Evolutionary conservation across 2,329 filamentous ascomycete species (phyloP).

Genomic region (Aspergillus sp.): DNA sequence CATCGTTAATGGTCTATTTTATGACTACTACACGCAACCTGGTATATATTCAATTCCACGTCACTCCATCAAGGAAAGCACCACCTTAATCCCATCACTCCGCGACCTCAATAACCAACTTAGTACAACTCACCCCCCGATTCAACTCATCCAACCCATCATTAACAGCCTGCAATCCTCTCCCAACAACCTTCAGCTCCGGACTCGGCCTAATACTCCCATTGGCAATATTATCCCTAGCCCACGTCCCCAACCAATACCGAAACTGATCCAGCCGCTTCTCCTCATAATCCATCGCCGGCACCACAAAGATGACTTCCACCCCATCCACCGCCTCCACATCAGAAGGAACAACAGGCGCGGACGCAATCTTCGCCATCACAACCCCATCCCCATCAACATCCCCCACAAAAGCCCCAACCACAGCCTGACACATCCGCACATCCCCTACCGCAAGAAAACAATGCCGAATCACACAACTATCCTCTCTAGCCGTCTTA

Average conservation of each 20-base stretch:
- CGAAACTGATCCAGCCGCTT: conserved; percentile 42
- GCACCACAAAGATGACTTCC: conserved; percentile 43
- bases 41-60: too few species aligned
- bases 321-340: conserved; percentile 34
- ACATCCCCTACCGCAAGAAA: conserved; percentile 47
- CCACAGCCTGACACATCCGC: conserved; percentile 39
- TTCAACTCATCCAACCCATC: conserved; percentile 39
- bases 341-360: conserved; percentile 37
- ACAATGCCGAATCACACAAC: conserved; percentile 42
- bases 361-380: conserved; percentile 41
- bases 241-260: conserved; percentile 46
- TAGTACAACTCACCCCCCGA: conserved; percentile 47
- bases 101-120: conserved; percentile 46
- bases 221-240: conserved; percentile 36
- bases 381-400: neutral
- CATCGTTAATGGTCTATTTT: too few species aligned
- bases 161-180: conserved; percentile 42
- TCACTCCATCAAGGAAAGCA: too few species aligned
- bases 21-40: too few species aligned
- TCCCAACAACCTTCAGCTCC: conserved; percentile 40
- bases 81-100: conserved; percentile 25
- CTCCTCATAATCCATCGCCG: conserved; percentile 35
- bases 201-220: conserved; percentile 44
- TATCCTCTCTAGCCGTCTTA: conserved; percentile 40
- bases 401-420: conserved; percentile 35